phyloP scores from a whole-genome alignment of 2,329 filamentous ascomycete species.

The Aureobasidium vineae region DNA sequence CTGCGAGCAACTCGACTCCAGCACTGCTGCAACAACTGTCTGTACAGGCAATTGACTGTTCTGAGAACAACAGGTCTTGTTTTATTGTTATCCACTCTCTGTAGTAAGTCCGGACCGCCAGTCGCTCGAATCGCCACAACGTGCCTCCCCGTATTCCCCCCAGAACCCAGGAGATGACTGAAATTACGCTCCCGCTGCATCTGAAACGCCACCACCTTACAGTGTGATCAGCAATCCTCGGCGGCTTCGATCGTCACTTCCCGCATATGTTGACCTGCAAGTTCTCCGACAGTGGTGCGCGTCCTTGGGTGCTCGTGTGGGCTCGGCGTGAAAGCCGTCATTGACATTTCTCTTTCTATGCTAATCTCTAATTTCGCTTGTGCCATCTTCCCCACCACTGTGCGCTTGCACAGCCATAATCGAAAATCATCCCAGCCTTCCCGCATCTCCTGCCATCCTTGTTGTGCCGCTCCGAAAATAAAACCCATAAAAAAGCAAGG shows the following conservation, averaged over 20 bases:
- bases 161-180: not conserved
- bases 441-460: not conserved
- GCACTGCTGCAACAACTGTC: not conserved
- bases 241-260: conserved; percentile 11
- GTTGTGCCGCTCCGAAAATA: conserved; percentile 5
- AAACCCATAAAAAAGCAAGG: conserved; percentile 9
- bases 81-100: not conserved
- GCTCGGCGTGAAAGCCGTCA: conserved; percentile 13
- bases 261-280: conserved; percentile 21
- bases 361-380: conserved; percentile 24
- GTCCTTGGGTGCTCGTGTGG: not conserved
- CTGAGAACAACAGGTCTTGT: not conserved
- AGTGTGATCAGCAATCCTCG: conserved; percentile 23
- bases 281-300: conserved; percentile 17
- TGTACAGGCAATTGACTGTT: not conserved
- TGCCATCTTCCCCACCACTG: not conserved
- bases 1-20: not conserved
- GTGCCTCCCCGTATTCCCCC: conserved; percentile 12
- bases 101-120: not conserved
- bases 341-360: conserved; percentile 22
- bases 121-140: not conserved
- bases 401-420: conserved; percentile 14
- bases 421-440: conserved; percentile 17
- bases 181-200: conserved; percentile 3
- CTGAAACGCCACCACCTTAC: conserved; percentile 23